Conservation (phyloP, 2,329 filamentous ascomycete species). For the Monosporascus cannonballus region DNA sequence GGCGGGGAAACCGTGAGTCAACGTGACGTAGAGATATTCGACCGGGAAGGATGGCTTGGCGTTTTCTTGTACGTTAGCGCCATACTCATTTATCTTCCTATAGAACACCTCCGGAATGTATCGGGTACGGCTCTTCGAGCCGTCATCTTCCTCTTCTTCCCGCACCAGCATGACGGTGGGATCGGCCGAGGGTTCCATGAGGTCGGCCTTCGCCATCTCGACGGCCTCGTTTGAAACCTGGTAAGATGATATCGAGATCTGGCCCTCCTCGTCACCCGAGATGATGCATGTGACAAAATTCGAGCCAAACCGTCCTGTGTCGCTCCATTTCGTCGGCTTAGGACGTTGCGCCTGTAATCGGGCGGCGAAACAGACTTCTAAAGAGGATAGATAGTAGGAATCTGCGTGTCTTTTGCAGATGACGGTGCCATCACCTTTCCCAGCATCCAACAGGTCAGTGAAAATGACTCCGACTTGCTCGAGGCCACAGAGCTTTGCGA, state of each 20-base stretch:
- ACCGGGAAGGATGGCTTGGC: constrained; percentile 95
- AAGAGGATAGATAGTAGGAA: constrained; percentile 87
- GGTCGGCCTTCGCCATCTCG: constrained; percentile 93
- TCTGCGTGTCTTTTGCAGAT: constrained; percentile 94
- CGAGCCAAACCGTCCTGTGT: constrained; percentile 87
- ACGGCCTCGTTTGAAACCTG: constrained; percentile 94
- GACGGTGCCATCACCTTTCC: constrained; percentile 75
- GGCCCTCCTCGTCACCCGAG: constrained; percentile 83
- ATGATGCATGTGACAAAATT: constrained; percentile 96
- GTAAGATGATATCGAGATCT: constrained; percentile 85
- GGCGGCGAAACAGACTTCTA: constrained; percentile 86
- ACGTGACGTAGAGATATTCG: constrained; percentile 90
- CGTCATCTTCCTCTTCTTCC: constrained; percentile 80
- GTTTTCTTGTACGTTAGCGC: constrained; percentile 92
- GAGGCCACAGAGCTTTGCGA: constrained; percentile 78
- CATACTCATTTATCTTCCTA: constrained; percentile 91
- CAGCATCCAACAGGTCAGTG: constrained; percentile 83
- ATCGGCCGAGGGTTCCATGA: constrained; percentile 91
- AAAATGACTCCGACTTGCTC: constrained; percentile 90
- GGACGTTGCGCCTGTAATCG: constrained; percentile 83
- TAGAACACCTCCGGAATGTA: constrained; percentile 99
- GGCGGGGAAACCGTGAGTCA: constrained; percentile 93
- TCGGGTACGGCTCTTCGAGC: constrained; percentile 59
- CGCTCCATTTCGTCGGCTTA: constrained; percentile 92
- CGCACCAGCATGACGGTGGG: constrained; percentile 92